Percentiles rank a stretch among this genome's conserved stretches.
These are phyloP conservation scores for Erythrophleum ivorense DNA, from an alignment of 331 rosid genomes.

Conservation along the genomic window DNA sequence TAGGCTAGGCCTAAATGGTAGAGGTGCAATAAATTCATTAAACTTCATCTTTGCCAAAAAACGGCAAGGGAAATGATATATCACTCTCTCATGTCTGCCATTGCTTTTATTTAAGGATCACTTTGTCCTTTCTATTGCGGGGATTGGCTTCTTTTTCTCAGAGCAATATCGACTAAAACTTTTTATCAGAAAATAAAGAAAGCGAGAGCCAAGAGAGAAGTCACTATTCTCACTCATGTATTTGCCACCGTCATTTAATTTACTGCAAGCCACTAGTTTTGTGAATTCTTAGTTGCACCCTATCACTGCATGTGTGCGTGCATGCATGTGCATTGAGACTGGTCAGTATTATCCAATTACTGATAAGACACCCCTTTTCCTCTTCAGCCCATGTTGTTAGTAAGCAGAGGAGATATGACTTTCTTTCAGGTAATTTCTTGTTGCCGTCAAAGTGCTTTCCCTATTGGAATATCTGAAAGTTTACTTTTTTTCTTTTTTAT, in stretches of 20 bases:
- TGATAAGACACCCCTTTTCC: slow-evolving; percentile 30
- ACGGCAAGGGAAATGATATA: neutral
- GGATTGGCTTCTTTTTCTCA: slow-evolving; percentile 12
- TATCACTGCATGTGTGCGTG: neutral
- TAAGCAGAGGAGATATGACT: slow-evolving; percentile 74
- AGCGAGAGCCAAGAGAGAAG: slow-evolving; percentile 13
- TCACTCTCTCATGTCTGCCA: neutral
- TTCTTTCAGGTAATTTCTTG: slow-evolving; percentile 72
- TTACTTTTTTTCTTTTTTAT: neutral
- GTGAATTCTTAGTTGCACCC: neutral
- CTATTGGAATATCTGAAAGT: slow-evolving; percentile 28
- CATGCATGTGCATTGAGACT: slow-evolving; percentile 22
- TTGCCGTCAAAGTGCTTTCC: slow-evolving; percentile 9
- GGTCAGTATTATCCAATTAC: slow-evolving; percentile 22
- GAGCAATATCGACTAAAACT: slow-evolving; percentile 11
- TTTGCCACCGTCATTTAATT: slow-evolving; percentile 30
- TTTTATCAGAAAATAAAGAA: neutral
- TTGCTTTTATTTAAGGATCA: slow-evolving; percentile 11
- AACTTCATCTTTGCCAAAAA: slow-evolving; percentile 16
- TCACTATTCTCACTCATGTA: slow-evolving; percentile 23
- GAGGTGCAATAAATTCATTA: slow-evolving; percentile 23
- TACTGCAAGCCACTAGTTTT: slow-evolving; percentile 14
- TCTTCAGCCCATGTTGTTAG: slow-evolving; percentile 77
- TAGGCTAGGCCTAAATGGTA: slow-evolving; percentile 17
- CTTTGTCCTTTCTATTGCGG: slow-evolving; percentile 1